Evolutionary conservation across 2,329 filamentous ascomycete species (phyloP), one percentile per base, ranked within the genome.

Genomic region (Ophiostoma ulmi): DNA sequence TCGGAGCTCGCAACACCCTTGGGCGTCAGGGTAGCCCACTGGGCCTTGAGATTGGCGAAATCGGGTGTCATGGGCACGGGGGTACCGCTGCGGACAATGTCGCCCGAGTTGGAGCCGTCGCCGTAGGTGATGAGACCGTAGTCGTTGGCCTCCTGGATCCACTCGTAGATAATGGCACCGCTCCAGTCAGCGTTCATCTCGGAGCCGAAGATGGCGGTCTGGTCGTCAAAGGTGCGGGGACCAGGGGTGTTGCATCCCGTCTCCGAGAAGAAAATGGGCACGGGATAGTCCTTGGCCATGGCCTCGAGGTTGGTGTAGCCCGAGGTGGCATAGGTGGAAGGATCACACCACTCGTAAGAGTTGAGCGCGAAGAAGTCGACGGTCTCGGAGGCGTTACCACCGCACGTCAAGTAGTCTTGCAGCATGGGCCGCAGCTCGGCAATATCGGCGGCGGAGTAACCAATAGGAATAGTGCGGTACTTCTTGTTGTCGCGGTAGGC

Each of bases 241-340:
- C 81, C 80, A 0, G 84, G 83, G 6, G 82, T 84, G 77, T 91
- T 94, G 84, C 93, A 97, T 72, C 93, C 93, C 3, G 92, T 95
- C 80, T 97, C 93, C 44, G 91, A 94, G 80, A 97, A 92, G 83
- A 93, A 94, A 76, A 95, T 92, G 26, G 92, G 93, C n/a, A 96
- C 88, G 66, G 88, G 90, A 79, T 93, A 94, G 75, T 87, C 80
- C 52, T 85, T 84, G 6, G 91, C 88, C 74, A 90, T 88, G 69
- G 83, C 79, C 78, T 93, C 85, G 38, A 96, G 86, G 73, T 83
- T 83, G 66, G 82, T 77, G 80, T 97, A 97, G 71, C 91, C 92
- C 2, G 92, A 88, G 6, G 79, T 82, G 36, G 82, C 74, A 80
- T 88, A 93, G 5, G 78, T 79, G 71, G 83, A 81, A 35, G 82